Percentiles rank a stretch among this genome's conserved stretches.
These are phyloP conservation scores for Biancaea sappan DNA, from an alignment of 306 rosid genomes.

Conservation along the genomic window DNA sequence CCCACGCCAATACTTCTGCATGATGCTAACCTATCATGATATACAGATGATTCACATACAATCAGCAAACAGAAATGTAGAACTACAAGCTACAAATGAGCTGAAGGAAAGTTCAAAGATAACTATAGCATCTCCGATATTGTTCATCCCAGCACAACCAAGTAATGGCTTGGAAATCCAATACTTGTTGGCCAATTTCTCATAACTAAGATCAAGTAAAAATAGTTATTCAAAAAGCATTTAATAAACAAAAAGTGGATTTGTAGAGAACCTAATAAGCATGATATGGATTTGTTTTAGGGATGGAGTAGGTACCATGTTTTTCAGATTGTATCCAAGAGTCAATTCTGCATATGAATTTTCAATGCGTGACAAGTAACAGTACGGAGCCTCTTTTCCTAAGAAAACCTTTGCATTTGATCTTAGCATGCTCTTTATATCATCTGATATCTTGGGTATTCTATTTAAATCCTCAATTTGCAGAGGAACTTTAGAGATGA, in stretches of 20 bases:
- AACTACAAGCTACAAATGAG: conserved; percentile 21
- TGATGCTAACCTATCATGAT: no score
- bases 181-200: neutral
- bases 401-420: conserved; percentile 71
- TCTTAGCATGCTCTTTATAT: conserved; percentile 66
- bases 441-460: conserved; percentile 66
- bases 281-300: conserved; percentile 3
- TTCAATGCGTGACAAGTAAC: conserved; percentile 76
- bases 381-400: conserved; percentile 80
- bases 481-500: conserved; percentile 64
- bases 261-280: conserved; percentile 23
- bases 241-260: conserved; percentile 18
- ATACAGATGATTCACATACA: neutral
- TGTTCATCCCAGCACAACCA: conserved; percentile 9
- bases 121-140: conserved; percentile 5
- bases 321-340: conserved; percentile 78
- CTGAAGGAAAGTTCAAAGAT: conserved; percentile 14
- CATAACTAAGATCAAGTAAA: neutral
- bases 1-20: no score
- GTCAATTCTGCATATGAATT: conserved; percentile 71
- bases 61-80: conserved; percentile 3
- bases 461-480: conserved; percentile 63
- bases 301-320: conserved; percentile 61
- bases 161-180: neutral
- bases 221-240: conserved; percentile 21